Evolutionary conservation across 2,329 filamentous ascomycete genomes (phyloP), one percentile per base, ranked within the genome.

Genomic region (Ilyonectria robusta): DNA sequence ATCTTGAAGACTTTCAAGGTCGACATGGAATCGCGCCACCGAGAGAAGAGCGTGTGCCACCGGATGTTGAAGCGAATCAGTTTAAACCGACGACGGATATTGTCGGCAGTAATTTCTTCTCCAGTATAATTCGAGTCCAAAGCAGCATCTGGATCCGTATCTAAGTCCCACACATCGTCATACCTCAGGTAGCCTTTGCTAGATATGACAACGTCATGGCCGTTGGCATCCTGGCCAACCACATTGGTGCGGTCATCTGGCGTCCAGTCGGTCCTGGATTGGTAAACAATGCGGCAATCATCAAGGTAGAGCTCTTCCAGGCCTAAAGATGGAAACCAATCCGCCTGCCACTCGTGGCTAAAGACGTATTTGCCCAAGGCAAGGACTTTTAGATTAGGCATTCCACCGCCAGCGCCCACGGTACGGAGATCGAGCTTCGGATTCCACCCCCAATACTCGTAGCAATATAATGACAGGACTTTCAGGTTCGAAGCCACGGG

Each of bases 231-330:
- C 29, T 61, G 26, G 7, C 48, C 48, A 15, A 26, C 11, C 2
- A 55, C 26, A 21, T 19, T 35, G 13, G 15, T 35, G 2, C 33
- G 10, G 4, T 17, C 11, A 8, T 64, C 61, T 29, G 40, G 46
- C 6, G 21, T 40, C 13, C 19, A 31, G 6, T 11, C 11, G 3
- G 40, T 33, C 0, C 7, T 1, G 0, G 47, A 48, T 2, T 26
- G 2, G 19, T 7, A 26, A 2, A 78, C 21, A 29, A 84, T 80
- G 1, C 77, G 71, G 50, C 83, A 86, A 51, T 82, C 75, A 31
- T 84, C 81, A 0, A 86, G 72, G 9, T 81, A 78, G 0, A 86
- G 75, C 50, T 81, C 77, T 29, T 79, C 68, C 0, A 86, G 76
- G 1, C 70, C 74, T 13, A 85, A 78, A 0, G 77, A 78, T 0